These are phyloP conservation scores for Tetracladium setigerum DNA, from an alignment of 495 filamentous ascomycete genomes.

Conservation along the genomic window DNA sequence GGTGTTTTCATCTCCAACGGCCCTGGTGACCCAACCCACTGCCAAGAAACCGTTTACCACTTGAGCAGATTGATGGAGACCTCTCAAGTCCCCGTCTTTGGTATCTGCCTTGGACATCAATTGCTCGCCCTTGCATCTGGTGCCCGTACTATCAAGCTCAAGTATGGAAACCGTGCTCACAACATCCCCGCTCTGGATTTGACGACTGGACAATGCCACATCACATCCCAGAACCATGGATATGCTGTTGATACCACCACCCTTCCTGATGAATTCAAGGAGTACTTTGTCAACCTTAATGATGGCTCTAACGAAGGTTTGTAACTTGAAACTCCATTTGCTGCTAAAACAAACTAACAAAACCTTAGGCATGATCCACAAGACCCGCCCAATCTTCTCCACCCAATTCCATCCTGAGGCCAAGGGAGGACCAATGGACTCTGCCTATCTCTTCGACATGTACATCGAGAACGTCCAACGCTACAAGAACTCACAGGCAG, in stretches of 20 bases:
- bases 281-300: constrained; percentile 96
- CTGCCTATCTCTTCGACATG: constrained; percentile 88
- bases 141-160: constrained; percentile 84
- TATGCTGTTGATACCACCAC: constrained; percentile 90
- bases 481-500: constrained; percentile 75
- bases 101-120: constrained; percentile 94
- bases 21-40: constrained; percentile 95
- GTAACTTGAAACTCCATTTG: constrained; percentile 2
- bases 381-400: constrained; percentile 91
- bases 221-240: constrained; percentile 96
- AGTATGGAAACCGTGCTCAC: constrained; percentile 96
- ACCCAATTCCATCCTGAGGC: constrained; percentile 99
- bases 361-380: constrained; percentile 70
- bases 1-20: constrained; percentile 98
- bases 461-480: constrained; percentile 83
- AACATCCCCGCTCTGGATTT: constrained; percentile 95
- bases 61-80: constrained; percentile 80
- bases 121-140: constrained; percentile 76
- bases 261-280: constrained; percentile 80
- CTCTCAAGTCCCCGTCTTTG: constrained; percentile 87
- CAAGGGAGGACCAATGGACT: constrained; percentile 91
- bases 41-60: constrained; percentile 86
- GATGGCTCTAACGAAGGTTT: constrained; percentile 85
- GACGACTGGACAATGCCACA: constrained; percentile 94
- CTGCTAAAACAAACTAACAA: constrained; percentile 16